Conservation (phyloP, 192 early-diverging fungal species). For the Radiomyces spectabilis region DNA sequence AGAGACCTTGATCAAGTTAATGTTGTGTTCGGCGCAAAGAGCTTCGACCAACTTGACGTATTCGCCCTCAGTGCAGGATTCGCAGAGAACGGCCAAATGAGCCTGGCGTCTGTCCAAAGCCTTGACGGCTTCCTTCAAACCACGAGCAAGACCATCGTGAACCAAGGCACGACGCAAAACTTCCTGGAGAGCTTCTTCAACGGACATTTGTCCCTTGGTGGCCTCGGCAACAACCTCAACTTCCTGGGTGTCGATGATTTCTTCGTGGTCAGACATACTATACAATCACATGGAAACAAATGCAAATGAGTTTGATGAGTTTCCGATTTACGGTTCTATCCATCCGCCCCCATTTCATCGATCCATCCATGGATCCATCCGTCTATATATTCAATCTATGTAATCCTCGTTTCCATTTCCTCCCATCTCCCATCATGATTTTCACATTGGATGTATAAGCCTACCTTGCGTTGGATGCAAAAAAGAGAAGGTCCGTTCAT, state of each 20-base stretch:
- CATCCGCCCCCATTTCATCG: too few relatives aligned
- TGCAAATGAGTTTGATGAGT: too few relatives aligned
- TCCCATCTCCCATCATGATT: too few relatives aligned
- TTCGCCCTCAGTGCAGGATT: conserved; percentile 91
- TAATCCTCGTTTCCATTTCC: too few relatives aligned
- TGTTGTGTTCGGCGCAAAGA: conserved; percentile 95
- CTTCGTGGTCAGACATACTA: conserved; percentile 23
- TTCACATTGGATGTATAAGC: too few relatives aligned
- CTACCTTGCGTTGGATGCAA: too few relatives aligned
- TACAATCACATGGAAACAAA: too few relatives aligned
- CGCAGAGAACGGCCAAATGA: conserved; percentile 90
- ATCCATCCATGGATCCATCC: too few relatives aligned
- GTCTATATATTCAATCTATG: too few relatives aligned
- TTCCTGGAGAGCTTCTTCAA: conserved; percentile 94
- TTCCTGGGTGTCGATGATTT: conserved; percentile 32
- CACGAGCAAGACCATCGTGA: conserved; percentile 93
- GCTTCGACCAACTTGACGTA: conserved; percentile 93
- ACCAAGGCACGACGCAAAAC: conserved; percentile 90
- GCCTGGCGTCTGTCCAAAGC: conserved; percentile 93
- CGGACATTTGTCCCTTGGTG: conserved; percentile 52
- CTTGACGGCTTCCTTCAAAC: conserved; percentile 91
- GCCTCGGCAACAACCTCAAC: conserved; percentile 35
- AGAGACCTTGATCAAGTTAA: conserved; percentile 92
- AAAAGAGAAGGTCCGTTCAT: too few relatives aligned
- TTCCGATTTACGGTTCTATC: too few relatives aligned